Conservation (phyloP, 768 basidiomycete genomes). For the Fomitopsis serialis region DNA sequence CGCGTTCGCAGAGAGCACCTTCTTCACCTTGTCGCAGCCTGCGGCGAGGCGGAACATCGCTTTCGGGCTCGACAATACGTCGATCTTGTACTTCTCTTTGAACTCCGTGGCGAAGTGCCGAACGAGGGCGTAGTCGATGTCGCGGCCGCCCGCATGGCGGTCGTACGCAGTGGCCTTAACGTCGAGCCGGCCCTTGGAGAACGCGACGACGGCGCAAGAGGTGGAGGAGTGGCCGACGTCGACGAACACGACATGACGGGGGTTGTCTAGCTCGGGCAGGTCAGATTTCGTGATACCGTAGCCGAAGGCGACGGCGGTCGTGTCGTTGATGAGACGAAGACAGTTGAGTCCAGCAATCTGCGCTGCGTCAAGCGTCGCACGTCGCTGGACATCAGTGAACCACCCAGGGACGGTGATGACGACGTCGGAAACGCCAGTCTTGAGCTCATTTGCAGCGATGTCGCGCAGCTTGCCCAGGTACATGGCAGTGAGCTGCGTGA, state of each 20-base stretch:
- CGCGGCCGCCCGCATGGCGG: conserved; percentile 90
- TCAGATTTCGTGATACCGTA: conserved; percentile 99
- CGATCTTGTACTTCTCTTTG: conserved; percentile 97
- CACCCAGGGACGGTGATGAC: conserved; percentile 96
- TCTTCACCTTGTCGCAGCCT: conserved; percentile 93
- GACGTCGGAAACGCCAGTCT: conserved; percentile 80
- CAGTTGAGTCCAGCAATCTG: conserved; percentile 84
- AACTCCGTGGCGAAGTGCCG: conserved; percentile 88
- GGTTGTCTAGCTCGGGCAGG: conserved; percentile 78
- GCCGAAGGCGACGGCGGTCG: conserved; percentile 91
- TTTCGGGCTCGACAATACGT: conserved; percentile 87
- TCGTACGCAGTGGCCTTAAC: conserved; percentile 91
- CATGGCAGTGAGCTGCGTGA: conserved; percentile 88
- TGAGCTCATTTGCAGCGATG: conserved; percentile 80
- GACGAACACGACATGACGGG: conserved; percentile 87
- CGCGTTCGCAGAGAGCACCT: conserved; percentile 89
- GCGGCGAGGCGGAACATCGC: conserved; percentile 86
- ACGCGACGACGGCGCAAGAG: conserved; percentile 84
- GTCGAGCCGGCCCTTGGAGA: conserved; percentile 87
- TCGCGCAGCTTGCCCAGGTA: conserved; percentile 91
- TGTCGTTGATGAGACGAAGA: conserved; percentile 95
- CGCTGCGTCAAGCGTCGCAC: conserved; percentile 87
- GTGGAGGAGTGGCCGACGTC: conserved; percentile 93
- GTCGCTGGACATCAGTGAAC: conserved; percentile 92
- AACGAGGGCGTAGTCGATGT: conserved; percentile 91